Evolutionary conservation across 768 basidiomycete species (phyloP), one percentile per base, ranked within the genome.

Genomic region (Rhodosporidiobolus odoratus): DNA sequence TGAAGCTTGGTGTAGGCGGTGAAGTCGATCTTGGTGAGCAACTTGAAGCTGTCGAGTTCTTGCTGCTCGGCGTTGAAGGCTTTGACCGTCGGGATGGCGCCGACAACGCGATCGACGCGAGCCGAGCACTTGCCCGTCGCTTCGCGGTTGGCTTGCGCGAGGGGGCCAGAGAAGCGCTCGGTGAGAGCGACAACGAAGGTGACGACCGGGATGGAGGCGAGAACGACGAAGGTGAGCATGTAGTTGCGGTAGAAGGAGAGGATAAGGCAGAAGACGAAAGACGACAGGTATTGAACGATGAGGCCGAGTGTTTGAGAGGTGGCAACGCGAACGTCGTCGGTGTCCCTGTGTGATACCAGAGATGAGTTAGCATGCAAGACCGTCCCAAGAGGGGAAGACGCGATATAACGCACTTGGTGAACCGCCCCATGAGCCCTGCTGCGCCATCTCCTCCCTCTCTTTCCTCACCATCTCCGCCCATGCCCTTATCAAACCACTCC

Each of bases 401-500:
- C n/a, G 77, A 79, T 52, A 34, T 3, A 37, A 73, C 81, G 71
- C 66, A 91, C 92, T 87, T 86, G 41, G 89, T 85, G 79, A 96
- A 97, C 77, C 92, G 90, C 63, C 91, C 88, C 92, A 95, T 94
- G 53, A 96, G 82, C 30, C 92, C 93, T 69, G 89, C 92, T 59
- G 92, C 91, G 70, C 91, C 90, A 16, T 73, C 88, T 81, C 47
- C 85, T 83, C 78, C 73, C 45, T 80, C 77, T 12, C 80, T 81
- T 32, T 83, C 79, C 47, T 82, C 83, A 50, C 68, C 70, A 8
- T 57, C 62, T 25, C 71, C 66, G 5, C 82, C 82, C 84, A 89
- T 87, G 66, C 89, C 87, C 48, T 85, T 79, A 80, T 96, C 93
- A 78, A 92, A 96, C 93, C 94, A 96, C n/a, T 84, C 83, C 85